A percentile compares a stretch with the other conserved stretches of the same genome.
These are phyloP conservation scores for Tricholoma terreum DNA, from an alignment of 768 basidiomycete species.

Conservation along the genomic window DNA sequence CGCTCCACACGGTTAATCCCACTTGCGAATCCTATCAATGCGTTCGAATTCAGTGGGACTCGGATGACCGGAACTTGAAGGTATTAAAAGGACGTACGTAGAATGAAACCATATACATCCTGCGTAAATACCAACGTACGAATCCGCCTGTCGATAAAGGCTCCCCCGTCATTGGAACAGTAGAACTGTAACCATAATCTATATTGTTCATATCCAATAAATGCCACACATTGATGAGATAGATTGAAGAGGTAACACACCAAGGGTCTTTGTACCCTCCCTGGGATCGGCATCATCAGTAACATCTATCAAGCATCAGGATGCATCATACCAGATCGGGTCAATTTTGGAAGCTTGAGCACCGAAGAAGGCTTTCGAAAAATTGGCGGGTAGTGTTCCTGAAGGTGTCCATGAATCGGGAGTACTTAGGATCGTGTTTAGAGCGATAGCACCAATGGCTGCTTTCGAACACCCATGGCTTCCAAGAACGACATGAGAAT, in stretches of 20 bases:
- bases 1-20: not conserved
- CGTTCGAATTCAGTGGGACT: not conserved
- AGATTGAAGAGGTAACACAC: not conserved
- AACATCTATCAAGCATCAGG: not conserved
- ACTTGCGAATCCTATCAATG: not conserved
- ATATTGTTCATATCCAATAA: not conserved
- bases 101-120: not conserved
- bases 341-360: not conserved
- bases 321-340: not conserved
- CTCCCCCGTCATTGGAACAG: not conserved
- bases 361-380: not conserved
- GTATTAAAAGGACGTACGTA: not conserved
- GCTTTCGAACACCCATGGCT: not conserved
- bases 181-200: not conserved
- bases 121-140: not conserved
- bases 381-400: not conserved
- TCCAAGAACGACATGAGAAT: no score
- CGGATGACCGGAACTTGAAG: not conserved
- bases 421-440: not conserved
- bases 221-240: not conserved
- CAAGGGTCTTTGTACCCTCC: not conserved
- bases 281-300: not conserved
- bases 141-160: not conserved
- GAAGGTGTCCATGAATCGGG: not conserved
- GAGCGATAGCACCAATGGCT: not conserved